These are phyloP conservation scores for Gautieria morchelliformis DNA, from an alignment of 768 basidiomycete genomes.

Conservation along the genomic window DNA sequence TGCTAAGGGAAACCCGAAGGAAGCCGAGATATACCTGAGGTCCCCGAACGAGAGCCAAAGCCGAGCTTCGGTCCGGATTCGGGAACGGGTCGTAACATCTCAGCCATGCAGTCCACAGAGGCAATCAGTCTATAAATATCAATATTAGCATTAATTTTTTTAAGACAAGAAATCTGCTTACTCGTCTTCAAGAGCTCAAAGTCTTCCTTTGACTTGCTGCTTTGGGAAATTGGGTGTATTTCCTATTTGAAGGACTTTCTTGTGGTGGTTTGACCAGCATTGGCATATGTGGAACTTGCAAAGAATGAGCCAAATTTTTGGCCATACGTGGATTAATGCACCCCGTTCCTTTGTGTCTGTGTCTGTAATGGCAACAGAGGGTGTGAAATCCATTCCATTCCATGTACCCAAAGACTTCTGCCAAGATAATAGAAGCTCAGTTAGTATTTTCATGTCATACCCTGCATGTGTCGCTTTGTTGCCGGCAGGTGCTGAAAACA, in stretches of 20 bases:
- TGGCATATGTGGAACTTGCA: constrained; percentile 31
- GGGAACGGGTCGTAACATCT: no score
- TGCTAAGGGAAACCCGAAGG: no score
- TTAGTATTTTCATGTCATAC: constrained; percentile 17
- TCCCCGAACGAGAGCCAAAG: no score
- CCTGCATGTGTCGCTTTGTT: constrained; percentile 1
- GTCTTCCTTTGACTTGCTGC: constrained; percentile 6
- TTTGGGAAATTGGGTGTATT: constrained; percentile 2
- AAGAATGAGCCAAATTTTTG: no score
- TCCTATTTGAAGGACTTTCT: no score
- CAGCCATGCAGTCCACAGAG: neutral
- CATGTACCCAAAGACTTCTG: constrained; percentile 8
- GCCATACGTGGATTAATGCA: no score
- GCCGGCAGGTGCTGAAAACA: no score
- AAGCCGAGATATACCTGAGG: no score
- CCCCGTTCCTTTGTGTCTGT: no score
- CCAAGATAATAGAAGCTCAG: constrained; percentile 20
- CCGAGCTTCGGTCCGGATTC: no score
- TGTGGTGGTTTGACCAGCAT: constrained; percentile 25
- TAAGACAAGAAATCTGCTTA: neutral
- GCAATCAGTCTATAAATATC: neutral
- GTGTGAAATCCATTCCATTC: constrained; percentile 11
- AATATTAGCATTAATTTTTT: neutral
- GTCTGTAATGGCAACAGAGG: neutral
- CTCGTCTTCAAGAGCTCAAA: constrained; percentile 1